Conservation (phyloP, 257 asterid species). For the Anisodus acutangulus region DNA sequence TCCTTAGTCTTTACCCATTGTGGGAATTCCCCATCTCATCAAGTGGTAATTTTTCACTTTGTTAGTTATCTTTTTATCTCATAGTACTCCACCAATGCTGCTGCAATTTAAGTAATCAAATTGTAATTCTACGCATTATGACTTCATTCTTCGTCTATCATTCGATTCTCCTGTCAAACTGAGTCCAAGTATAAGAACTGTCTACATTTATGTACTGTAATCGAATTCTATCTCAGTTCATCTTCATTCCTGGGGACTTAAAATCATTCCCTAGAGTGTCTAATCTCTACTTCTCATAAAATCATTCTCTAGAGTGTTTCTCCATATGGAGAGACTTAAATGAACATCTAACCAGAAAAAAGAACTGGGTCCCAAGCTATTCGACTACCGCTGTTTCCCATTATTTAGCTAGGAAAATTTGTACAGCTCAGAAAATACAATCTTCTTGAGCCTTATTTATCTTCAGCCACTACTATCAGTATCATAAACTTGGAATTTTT, state of each 20-base stretch:
- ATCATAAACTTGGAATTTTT: neutral
- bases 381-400: neutral
- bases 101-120: neutral
- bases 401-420: neutral
- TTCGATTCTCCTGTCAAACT: neutral
- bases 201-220: neutral
- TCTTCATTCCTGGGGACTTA: conserved; percentile 10
- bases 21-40: neutral
- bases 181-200: neutral
- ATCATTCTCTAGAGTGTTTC: conserved; percentile 17
- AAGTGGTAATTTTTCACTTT: neutral
- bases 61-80: neutral
- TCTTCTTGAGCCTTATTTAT: neutral
- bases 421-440: conserved; percentile 25
- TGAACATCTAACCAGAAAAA: neutral
- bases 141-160: conserved; percentile 23
- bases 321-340: neutral
- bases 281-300: conserved; percentile 15
- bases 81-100: neutral
- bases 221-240: neutral
- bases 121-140: neutral
- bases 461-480: conserved; percentile 2
- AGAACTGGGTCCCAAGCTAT: neutral
- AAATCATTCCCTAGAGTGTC: conserved; percentile 15
- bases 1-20: neutral